Evolutionary conservation across 2,329 filamentous ascomycete species (phyloP), one percentile per base, ranked within the genome.

Genomic region (Apiospora aurea): DNA sequence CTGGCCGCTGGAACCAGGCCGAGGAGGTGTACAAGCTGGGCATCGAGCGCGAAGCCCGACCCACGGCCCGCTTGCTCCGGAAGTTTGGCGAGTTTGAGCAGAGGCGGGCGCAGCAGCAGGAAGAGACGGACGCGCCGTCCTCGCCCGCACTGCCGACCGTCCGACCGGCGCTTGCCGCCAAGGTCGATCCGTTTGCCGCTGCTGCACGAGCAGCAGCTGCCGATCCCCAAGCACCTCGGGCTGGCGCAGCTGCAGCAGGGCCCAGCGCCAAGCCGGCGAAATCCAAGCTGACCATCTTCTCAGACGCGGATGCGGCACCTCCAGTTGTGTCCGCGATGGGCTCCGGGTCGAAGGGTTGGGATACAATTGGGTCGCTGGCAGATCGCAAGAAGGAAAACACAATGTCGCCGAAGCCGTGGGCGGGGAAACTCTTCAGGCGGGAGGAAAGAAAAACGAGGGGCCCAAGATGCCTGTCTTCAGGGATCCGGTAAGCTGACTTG

Each of bases 321-420:
- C 87, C 90, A 16, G 86, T 85, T 71, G 86, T 88, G 80, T 87
- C 85, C 72, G 86, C 86, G 71, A 85, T 85, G 18, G 85, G 84
- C 3, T 84, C 85, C 13, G 83, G 83, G 61, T 87, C 90, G 1
- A 93, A 91, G 80, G 96, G 95, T 2, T 98, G 96, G 96, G 94
- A 98, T 75, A 96, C 87, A 74, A 97, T 99, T 79, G 95, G 94
- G 43, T 94, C 94, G 1, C 84, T 98, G 73, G 89, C 91, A 69
- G 93, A 97, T 73, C 89, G 96, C 69, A 97, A 94, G 86, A 99
- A 98, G 87, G 96, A 99, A 82, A 99, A 99, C 79, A 87, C 87
- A 8, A 85, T 95, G 75, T 94, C 96, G 80, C 90, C 95, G 14
- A 95, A 93, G 80, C 94, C 96, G 26, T 98, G 95, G 96, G 93